A percentile compares a stretch with the other conserved stretches of the same genome.
phyloP scores from a whole-genome alignment of 2,329 filamentous ascomycete genomes.

The Phyllachora maydis region DNA sequence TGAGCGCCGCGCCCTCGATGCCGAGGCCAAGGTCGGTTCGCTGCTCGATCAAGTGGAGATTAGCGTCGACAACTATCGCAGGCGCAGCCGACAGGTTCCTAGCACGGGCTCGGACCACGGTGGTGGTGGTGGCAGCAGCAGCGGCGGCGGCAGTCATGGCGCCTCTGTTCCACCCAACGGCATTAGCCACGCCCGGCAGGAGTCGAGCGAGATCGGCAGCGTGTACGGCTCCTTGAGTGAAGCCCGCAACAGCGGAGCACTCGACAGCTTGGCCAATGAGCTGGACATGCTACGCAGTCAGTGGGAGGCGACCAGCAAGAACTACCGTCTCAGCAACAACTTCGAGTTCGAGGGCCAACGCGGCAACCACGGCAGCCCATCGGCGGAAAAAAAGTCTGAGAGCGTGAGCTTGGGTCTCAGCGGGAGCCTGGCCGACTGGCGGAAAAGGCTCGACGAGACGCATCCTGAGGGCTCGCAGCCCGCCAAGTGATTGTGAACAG shows the following conservation, averaged over 20 bases:
- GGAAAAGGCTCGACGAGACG: constrained; percentile 47
- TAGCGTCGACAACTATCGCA: constrained; percentile 85
- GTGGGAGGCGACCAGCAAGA: constrained; percentile 93
- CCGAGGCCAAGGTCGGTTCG: constrained; percentile 81
- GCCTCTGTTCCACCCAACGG: constrained; percentile 12
- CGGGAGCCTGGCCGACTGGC: constrained; percentile 60
- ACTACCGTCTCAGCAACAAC: constrained; percentile 73
- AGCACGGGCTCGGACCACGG: constrained; percentile 28
- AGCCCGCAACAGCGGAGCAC: constrained; percentile 40
- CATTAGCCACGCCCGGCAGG: constrained; percentile 30
- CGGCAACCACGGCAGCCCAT: constrained; percentile 2
- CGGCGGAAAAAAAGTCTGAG: constrained; percentile 15
- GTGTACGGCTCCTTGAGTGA: constrained; percentile 38
- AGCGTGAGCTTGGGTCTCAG: constrained; percentile 30
- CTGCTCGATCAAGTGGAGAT: constrained; percentile 87
- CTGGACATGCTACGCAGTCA: constrained; percentile 76
- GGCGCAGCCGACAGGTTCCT: constrained; percentile 40
- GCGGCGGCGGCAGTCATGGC: too few relatives aligned
- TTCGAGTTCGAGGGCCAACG: constrained; percentile 55
- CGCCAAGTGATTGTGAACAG: too few relatives aligned
- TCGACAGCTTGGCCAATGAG: constrained; percentile 83
- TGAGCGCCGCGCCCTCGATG: constrained; percentile 69
- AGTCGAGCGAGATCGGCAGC: constrained; percentile 40
- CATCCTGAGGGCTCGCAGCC: constrained; percentile 4
- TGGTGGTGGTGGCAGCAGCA: constrained; percentile 5